Conservation (phyloP, 1,139 yeast species). For the Nakaseomyces delphensis region DNA sequence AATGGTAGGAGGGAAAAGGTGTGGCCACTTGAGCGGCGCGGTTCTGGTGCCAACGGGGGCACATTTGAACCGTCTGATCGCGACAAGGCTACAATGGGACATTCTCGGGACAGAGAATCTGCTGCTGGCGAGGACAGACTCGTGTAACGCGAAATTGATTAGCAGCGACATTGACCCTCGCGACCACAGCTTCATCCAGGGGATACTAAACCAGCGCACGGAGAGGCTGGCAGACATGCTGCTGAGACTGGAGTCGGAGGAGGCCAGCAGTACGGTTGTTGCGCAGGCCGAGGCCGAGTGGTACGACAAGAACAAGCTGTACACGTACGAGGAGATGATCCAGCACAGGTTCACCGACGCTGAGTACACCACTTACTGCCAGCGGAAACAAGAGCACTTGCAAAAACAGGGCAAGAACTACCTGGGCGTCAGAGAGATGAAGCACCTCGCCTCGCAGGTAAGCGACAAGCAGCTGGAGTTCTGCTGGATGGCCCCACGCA, state of each 20-base stretch:
- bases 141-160: slow-evolving; percentile 48
- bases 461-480: slow-evolving; percentile 35
- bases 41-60: slow-evolving; percentile 55
- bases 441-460: slow-evolving; percentile 28
- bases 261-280: slow-evolving; percentile 32
- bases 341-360: slow-evolving; percentile 19
- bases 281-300: slow-evolving; percentile 38
- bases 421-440: slow-evolving; percentile 22
- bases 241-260: slow-evolving; percentile 35
- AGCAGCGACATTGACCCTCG: slow-evolving; percentile 48
- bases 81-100: slow-evolving; percentile 59
- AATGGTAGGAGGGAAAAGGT: slow-evolving; percentile 56
- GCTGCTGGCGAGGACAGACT: slow-evolving; percentile 53
- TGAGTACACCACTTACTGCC: slow-evolving; percentile 13
- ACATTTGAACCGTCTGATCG: slow-evolving; percentile 47
- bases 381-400: slow-evolving; percentile 8
- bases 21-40: slow-evolving; percentile 58
- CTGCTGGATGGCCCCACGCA: slow-evolving; percentile 53
- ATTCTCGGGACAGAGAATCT: slow-evolving; percentile 52
- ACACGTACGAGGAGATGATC: slow-evolving; percentile 46
- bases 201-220: slow-evolving; percentile 34
- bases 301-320: slow-evolving; percentile 37
- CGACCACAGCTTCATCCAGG: slow-evolving; percentile 48
- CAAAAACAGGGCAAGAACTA: slow-evolving; percentile 12
- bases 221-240: slow-evolving; percentile 43